A percentile compares a stretch with the other conserved stretches of the same genome.
These are phyloP conservation scores for Ascochyta lentis DNA, from an alignment of 2,329 filamentous ascomycete genomes.

Conservation along the genomic window DNA sequence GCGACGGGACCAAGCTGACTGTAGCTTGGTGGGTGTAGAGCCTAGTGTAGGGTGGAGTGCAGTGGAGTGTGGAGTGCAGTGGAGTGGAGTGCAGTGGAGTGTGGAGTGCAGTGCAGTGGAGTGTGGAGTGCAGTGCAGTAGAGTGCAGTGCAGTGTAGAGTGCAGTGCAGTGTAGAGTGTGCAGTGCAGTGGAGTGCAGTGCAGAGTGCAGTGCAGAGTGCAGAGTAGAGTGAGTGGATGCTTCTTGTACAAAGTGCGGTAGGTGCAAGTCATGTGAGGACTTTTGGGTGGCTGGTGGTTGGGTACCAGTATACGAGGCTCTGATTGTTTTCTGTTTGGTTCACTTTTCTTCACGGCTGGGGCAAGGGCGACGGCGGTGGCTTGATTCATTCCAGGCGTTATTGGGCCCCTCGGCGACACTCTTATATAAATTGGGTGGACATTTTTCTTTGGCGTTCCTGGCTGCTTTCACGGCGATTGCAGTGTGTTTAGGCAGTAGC, in stretches of 20 bases:
- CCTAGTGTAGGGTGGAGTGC: background rate
- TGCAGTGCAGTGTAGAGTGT: too few relatives aligned
- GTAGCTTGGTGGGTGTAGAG: background rate
- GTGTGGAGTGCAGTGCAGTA: background rate
- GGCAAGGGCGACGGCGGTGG: constrained; percentile 5
- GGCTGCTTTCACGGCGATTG: background rate
- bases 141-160: too few relatives aligned
- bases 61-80: too few relatives aligned
- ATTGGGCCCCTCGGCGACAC: constrained; percentile 25
- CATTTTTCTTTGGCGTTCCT: too few relatives aligned
- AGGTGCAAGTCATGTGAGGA: background rate
- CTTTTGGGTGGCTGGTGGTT: constrained; percentile 2
- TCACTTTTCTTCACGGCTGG: background rate
- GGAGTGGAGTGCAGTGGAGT: too few relatives aligned
- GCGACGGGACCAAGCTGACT: constrained; percentile 44
- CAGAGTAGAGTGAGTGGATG: background rate
- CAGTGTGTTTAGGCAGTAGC: background rate
- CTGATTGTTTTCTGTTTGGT: background rate
- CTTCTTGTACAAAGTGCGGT: too few relatives aligned
- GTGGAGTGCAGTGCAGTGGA: background rate
- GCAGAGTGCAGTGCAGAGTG: too few relatives aligned
- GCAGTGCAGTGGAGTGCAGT: too few relatives aligned
- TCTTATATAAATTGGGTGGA: constrained; percentile 5
- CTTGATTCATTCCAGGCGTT: constrained; percentile 27
- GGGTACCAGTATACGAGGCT: constrained; percentile 7